These are phyloP conservation scores for Colletotrichum lupini DNA, from an alignment of 2,329 filamentous ascomycete species.

Conservation along the genomic window DNA sequence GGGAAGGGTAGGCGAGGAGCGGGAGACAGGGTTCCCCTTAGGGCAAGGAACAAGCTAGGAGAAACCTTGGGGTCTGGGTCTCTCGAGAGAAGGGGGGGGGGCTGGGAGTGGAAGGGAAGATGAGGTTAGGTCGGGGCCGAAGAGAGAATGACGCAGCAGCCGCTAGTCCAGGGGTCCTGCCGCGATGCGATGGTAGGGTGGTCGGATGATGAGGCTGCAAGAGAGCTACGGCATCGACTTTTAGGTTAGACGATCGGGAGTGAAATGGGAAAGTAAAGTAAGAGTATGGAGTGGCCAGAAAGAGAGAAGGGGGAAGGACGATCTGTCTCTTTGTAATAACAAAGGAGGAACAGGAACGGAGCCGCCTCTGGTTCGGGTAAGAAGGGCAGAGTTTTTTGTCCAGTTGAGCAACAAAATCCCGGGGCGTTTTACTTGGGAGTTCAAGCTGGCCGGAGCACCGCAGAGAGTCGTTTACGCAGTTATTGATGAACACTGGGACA, in stretches of 20 bases:
- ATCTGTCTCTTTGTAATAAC: conserved; percentile 3
- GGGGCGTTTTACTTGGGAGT: neutral
- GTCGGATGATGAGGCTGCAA: conserved; percentile 26
- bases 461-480: conserved; percentile 8
- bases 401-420: neutral
- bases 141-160: conserved; percentile 22
- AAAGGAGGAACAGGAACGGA: neutral
- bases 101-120: neutral
- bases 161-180: conserved; percentile 25
- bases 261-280: conserved; percentile 1
- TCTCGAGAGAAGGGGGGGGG: neutral
- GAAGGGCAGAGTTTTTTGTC: neutral
- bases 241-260: conserved; percentile 25
- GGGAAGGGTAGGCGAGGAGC: neutral
- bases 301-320: neutral
- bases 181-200: conserved; percentile 1
- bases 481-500: neutral
- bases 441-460: neutral
- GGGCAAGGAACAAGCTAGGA: neutral
- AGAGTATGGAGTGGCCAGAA: neutral
- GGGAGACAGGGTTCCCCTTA: conserved; percentile 5
- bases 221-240: conserved; percentile 22
- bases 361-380: neutral
- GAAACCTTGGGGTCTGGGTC: neutral
- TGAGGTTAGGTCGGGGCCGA: conserved; percentile 14